A percentile compares a stretch with the other conserved stretches of the same genome.
phyloP scores from a whole-genome alignment of 768 basidiomycete genomes.

The Agaricus bisporus region DNA sequence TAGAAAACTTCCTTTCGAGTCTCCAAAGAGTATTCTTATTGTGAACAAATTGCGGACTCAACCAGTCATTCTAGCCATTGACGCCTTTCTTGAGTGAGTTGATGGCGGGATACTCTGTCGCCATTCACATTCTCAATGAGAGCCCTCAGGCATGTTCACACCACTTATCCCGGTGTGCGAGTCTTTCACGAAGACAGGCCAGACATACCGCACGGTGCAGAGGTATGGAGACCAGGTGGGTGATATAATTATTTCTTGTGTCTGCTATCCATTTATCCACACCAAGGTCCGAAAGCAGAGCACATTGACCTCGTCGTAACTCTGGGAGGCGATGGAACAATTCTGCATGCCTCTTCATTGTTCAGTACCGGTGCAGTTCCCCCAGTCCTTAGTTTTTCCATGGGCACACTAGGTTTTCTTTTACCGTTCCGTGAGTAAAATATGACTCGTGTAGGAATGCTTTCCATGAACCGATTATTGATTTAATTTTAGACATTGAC shows the following conservation, averaged over 20 bases:
- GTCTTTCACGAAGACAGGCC: constrained; percentile 63
- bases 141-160: constrained; percentile 44
- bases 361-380: constrained; percentile 91
- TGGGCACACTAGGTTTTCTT: constrained; percentile 92
- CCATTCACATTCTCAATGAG: neutral
- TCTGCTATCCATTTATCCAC: neutral
- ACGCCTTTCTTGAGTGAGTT: constrained; percentile 63
- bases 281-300: constrained; percentile 40
- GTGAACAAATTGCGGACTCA: constrained; percentile 79
- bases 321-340: constrained; percentile 92
- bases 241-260: neutral
- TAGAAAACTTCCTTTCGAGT: constrained; percentile 16
- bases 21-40: constrained; percentile 62
- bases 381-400: constrained; percentile 84
- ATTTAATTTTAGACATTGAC: constrained; percentile 64
- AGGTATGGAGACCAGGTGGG: constrained; percentile 62
- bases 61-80: constrained; percentile 70
- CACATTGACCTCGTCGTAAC: constrained; percentile 86
- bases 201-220: constrained; percentile 59
- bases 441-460: neutral
- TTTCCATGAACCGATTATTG: neutral
- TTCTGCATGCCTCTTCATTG: constrained; percentile 86
- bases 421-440: constrained; percentile 81
- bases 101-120: neutral
- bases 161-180: constrained; percentile 52